Evolutionary conservation across 1,284 basidiomycete species (phyloP).

Genomic region (Pulchroboletus neoregius): DNA sequence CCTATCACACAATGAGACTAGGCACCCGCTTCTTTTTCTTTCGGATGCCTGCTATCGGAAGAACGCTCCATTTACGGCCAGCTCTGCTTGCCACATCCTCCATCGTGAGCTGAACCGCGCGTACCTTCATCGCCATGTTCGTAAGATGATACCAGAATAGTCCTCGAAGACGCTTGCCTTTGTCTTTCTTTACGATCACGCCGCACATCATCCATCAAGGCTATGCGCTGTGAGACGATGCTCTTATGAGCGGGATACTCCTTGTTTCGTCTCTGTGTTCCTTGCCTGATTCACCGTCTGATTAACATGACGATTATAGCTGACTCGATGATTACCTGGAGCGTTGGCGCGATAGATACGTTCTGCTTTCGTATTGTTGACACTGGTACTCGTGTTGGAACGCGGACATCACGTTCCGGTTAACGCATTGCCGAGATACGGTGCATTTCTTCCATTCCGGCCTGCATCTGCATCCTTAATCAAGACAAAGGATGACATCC

Average conservation of each 20-base stretch:
- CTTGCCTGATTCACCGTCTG: conserved; percentile 13
- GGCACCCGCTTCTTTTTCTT: not conserved
- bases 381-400: not conserved
- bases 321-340: not conserved
- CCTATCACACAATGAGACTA: conserved; percentile 1
- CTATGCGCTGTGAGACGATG: conserved; percentile 1
- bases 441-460: not conserved
- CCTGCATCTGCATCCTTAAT: not conserved
- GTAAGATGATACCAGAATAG: no score
- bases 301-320: conserved; percentile 1
- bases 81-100: no score
- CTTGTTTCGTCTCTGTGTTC: conserved; percentile 4
- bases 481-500: not conserved
- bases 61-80: no score
- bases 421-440: not conserved
- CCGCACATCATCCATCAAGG: not conserved
- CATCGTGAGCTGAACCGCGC: no score
- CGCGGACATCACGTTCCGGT: not conserved
- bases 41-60: no score
- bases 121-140: no score
- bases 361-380: not conserved
- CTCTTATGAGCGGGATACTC: not conserved
- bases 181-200: not conserved
- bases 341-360: no score
- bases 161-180: not conserved